Conservation (phyloP, 306 rosid genomes). For the Rosa multiflora region DNA sequence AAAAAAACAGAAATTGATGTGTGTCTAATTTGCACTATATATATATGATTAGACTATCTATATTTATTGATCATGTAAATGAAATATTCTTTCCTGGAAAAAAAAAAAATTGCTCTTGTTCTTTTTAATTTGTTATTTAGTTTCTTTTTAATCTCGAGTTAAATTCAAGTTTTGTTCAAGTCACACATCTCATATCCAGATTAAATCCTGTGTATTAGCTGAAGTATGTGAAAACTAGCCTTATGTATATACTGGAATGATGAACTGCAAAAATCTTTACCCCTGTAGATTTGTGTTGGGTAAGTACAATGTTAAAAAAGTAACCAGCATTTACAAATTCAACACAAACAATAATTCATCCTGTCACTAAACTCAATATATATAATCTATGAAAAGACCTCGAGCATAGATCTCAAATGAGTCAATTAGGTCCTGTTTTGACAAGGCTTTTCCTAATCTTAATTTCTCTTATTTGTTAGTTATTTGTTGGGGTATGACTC, state of each 20-base stretch:
- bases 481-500: neutral
- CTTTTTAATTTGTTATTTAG: neutral
- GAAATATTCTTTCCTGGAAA: neutral
- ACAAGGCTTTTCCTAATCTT: neutral
- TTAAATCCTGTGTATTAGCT: neutral
- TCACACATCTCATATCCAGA: neutral
- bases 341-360: neutral
- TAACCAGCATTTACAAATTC: neutral
- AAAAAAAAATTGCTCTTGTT: neutral
- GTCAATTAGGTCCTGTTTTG: neutral
- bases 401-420: neutral
- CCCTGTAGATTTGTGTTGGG: neutral
- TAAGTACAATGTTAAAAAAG: neutral
- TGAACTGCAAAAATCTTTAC: neutral
- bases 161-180: neutral
- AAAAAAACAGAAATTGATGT: neutral
- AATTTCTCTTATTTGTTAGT: neutral
- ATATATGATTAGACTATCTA: too few species aligned
- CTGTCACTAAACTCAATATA: neutral
- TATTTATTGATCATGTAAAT: neutral
- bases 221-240: neutral
- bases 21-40: neutral
- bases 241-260: neutral
- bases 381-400: neutral
- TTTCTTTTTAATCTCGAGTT: neutral